Conservation (phyloP, 345 rosid genomes). For the Syzygium grande region DNA sequence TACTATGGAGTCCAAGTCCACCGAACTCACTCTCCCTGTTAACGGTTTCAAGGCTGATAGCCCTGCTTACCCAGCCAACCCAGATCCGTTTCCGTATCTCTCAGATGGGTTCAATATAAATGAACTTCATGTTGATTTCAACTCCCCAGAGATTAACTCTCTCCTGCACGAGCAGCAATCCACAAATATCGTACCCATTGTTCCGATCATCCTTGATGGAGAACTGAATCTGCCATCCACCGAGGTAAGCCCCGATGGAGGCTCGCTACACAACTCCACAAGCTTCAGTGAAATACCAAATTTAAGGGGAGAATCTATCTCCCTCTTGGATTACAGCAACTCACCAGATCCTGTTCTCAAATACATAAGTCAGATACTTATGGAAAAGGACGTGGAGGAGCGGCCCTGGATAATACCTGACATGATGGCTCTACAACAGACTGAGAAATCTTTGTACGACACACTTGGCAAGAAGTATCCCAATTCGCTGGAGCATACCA, state of each 20-base stretch:
- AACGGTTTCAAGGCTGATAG: neutral
- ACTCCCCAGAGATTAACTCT: neutral
- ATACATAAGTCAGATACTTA: slow-evolving; percentile 52
- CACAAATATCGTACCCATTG: neutral
- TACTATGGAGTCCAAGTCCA: too few relatives aligned
- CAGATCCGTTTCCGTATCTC: neutral
- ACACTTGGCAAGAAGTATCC: slow-evolving; percentile 36
- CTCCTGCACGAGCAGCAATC: too few relatives aligned
- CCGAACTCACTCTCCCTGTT: neutral
- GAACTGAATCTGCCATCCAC: neutral
- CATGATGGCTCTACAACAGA: slow-evolving; percentile 43
- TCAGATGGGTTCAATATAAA: neutral
- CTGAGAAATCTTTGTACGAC: slow-evolving; percentile 54
- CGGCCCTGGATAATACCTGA: slow-evolving; percentile 43
- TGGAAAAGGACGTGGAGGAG: slow-evolving; percentile 65
- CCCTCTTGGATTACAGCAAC: slow-evolving; percentile 34
- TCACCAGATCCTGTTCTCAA: slow-evolving; percentile 43
- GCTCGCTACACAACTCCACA: neutral
- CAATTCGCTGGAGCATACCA: slow-evolving; percentile 7
- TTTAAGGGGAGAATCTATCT: neutral
- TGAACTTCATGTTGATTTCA: neutral
- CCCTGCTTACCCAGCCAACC: neutral
- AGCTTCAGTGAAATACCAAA: neutral
- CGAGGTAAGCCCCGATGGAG: neutral
- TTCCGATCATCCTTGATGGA: neutral